Base-by-base conservation (phyloP, 352 stramenopile species). In the Phytophthora idaei region DNA sequence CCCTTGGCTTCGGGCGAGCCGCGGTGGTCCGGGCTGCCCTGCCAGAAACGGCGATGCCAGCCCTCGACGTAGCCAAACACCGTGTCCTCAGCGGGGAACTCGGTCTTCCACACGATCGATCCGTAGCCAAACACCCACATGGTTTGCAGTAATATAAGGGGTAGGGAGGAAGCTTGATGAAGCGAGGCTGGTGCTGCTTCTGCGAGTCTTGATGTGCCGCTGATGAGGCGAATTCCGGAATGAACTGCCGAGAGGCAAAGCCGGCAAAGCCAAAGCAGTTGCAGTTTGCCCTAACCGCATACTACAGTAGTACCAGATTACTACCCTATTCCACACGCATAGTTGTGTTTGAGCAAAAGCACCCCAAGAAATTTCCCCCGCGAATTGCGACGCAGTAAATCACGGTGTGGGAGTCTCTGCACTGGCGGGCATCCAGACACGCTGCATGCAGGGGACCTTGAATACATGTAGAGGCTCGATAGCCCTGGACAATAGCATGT, bases 41-140 rank as follows among this genome's bases (percentile, higher is more conserved):
- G 90, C 89, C 89, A 97, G 74, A 97, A 97, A 57, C 90, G 87
- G 25, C 90, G 85, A 64, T 93, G 84, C 75, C 78, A 97, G 65
- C 90, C 90, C 31, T 92, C 72, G 15, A 95, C 87, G 74, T 90
- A 94, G 57, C 81, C 80, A 60, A 90, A 90, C 32, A 84, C 61
- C 36, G 78, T 89, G 51, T 89, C 78, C 34, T 90, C 78, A 3
- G 82, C 81, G 0, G 78, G 81, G 69, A 90, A 90, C 14, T 80
- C 82, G 1, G 80, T 91, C 76, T 91, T 91, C 81, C 83, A 93
- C 50, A 92, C 80, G 52, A 92, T 90, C 29, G 81, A 92, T n/a
- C 81, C 81, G 74, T 91, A 93, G 67, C 84, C 84, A 70, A 93
- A 93, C n/a, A 93, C 84, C 84, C 84, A 93, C 85, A 93, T 92